Base-by-base conservation (phyloP, 2,329 filamentous ascomycete species). In the Ascochyta koolunga region DNA sequence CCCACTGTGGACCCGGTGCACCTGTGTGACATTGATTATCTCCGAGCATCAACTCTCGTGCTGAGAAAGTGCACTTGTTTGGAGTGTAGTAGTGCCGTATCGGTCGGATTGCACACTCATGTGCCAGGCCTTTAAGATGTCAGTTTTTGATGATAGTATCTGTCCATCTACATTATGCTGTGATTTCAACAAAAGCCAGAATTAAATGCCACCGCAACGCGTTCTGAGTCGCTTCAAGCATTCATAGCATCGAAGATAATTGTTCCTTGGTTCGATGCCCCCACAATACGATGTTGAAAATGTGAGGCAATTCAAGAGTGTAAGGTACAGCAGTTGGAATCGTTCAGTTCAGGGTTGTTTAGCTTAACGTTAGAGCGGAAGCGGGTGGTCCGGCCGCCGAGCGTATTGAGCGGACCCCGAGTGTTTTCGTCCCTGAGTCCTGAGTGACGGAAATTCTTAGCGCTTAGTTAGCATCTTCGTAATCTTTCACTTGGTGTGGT, bases 331-430 rank as follows among this genome's bases (percentile, higher is more conserved):
- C 41, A 50, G 6, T 32, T 47, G 55, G 56, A 37, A 46, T 27
- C 21, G 33, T 44, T 48, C 33, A 45, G 18, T 27, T 27, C 37
- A 44, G 29, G 47, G 16, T 27, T 45, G n/a, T 46, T 37, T 54
- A 50, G 54, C 39, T 50, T 46, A n/a, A n/a, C n/a, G n/a, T n/a
- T n/a, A 43, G 58, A 61, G 55, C 56, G 61, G 61, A 64, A 50
- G 42, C 57, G 58, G 53, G 60, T 49, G 48, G 55, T 53, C 58
- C 55, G 60, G 39, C 56, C 39, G 44, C 65, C 63, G 66, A 67
- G 52, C 44, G 31, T 43, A 45, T 48, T 51, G 39, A 40, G 58
- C 37, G 48, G 45, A 44, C 48, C 45, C 64, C 59, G 64, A 52
- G 29, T 32, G 42, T 50, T 58, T 67, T 63, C 55, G 62, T 66